These are phyloP conservation scores for Vigna unguiculata DNA, from an alignment of 306 rosid genomes.

Conservation along the genomic window DNA sequence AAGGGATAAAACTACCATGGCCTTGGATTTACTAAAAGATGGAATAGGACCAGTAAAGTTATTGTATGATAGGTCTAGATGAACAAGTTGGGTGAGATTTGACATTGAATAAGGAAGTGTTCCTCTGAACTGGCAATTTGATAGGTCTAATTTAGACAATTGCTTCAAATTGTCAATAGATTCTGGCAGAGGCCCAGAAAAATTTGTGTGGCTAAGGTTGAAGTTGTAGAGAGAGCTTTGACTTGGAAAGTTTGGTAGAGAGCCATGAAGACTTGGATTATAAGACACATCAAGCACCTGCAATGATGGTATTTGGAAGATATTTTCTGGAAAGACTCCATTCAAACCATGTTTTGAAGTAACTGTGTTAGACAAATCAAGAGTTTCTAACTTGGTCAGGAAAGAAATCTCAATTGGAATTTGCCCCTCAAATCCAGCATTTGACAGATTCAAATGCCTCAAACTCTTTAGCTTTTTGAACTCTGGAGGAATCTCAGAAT, in stretches of 20 bases:
- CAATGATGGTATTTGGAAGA: slow-evolving; percentile 26
- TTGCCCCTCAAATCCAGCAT: slow-evolving; percentile 24
- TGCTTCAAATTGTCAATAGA: slow-evolving; percentile 23
- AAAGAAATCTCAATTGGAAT: slow-evolving; percentile 23
- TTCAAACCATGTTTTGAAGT: slow-evolving; percentile 14
- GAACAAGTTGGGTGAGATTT: slow-evolving; percentile 10
- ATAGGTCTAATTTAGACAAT: slow-evolving; percentile 14
- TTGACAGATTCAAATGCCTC: slow-evolving; percentile 25
- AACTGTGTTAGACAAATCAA: slow-evolving; percentile 12
- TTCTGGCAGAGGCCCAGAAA: neutral
- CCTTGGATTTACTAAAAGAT: slow-evolving; percentile 24
- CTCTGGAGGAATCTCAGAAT: neutral
- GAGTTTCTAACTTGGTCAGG: neutral
- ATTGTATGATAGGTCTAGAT: slow-evolving; percentile 14
- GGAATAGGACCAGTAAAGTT: neutral
- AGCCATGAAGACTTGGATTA: slow-evolving; percentile 26
- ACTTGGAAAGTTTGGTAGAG: slow-evolving; percentile 1
- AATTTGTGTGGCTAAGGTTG: slow-evolving; percentile 22
- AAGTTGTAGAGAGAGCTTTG: neutral
- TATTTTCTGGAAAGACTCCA: neutral
- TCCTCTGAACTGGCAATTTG: slow-evolving; percentile 1
- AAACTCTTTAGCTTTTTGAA: neutral
- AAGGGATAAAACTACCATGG: slow-evolving; percentile 12
- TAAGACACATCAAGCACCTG: slow-evolving; percentile 16
- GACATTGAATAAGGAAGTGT: slow-evolving; percentile 7